A percentile compares a stretch with the other conserved stretches of the same genome.
These are phyloP conservation scores for Talaromyces verruculosus DNA, from an alignment of 2,329 filamentous ascomycete species.

Conservation along the genomic window DNA sequence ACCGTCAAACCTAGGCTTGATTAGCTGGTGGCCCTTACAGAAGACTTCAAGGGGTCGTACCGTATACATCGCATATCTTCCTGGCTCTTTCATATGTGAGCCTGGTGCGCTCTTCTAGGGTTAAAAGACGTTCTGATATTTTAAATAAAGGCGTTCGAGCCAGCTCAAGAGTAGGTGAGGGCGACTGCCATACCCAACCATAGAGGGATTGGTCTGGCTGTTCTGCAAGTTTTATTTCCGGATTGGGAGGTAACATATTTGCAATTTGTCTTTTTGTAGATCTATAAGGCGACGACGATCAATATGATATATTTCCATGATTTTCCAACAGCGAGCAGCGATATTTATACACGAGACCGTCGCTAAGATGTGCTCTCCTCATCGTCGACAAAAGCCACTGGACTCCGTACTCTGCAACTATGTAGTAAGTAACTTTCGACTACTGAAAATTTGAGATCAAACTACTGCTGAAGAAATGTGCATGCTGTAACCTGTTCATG, in stretches of 20 bases:
- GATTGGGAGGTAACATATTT: conserved; percentile 2
- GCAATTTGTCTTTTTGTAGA: background rate
- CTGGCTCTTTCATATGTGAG: conserved; percentile 3
- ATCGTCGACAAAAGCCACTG: background rate
- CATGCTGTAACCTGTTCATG: background rate
- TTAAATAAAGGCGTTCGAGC: background rate
- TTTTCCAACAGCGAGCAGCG: background rate
- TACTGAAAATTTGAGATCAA: background rate
- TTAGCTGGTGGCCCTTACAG: background rate
- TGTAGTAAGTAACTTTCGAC: background rate
- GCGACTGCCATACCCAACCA: background rate
- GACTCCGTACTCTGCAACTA: background rate
- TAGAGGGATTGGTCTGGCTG: background rate
- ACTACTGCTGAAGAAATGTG: background rate
- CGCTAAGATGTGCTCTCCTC: background rate
- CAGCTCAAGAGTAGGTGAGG: background rate
- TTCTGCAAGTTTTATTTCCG: background rate
- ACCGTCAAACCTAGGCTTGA: conserved; percentile 8
- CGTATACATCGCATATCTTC: conserved; percentile 2
- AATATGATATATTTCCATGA: background rate
- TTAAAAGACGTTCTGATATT: background rate
- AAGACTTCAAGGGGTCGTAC: background rate
- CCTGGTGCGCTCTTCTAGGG: background rate
- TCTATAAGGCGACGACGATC: background rate
- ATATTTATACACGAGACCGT: background rate